Conservation (phyloP, 352 stramenopile genomes). For the Salisapilia sapeloensis region DNA sequence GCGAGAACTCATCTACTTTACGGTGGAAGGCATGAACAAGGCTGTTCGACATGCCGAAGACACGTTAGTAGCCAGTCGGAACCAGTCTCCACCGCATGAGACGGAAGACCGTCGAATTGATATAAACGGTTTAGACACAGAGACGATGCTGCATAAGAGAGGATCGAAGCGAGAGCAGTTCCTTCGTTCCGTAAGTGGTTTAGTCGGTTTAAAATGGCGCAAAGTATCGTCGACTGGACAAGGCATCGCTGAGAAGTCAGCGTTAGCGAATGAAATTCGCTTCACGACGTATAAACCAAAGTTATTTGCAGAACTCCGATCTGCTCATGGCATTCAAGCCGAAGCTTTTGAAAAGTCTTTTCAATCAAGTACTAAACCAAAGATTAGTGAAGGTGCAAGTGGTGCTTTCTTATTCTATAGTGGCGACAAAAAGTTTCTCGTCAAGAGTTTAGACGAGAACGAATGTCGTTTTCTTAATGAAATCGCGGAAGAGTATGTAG, state of each 20-base stretch:
- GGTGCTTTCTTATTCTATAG: conserved; percentile 88
- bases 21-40: conserved; percentile 75
- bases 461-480: conserved; percentile 70
- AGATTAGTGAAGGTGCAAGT: conserved; percentile 80
- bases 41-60: conserved; percentile 55
- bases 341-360: conserved; percentile 60
- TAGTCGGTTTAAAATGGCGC: too few species aligned
- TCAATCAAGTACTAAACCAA: conserved; percentile 68
- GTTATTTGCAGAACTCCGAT: conserved; percentile 60
- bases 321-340: conserved; percentile 41
- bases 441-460: conserved; percentile 77
- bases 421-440: conserved; percentile 80
- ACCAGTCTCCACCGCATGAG: conserved; percentile 30
- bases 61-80: conserved; percentile 20
- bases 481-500: conserved; percentile 73
- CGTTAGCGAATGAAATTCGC: conserved; percentile 24
- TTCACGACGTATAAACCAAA: conserved; percentile 64
- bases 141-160: conserved; percentile 1
- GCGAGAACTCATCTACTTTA: conserved; percentile 81
- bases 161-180: conserved; percentile 1
- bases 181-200: too few species aligned
- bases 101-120: conserved; percentile 2
- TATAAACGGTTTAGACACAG: neutral
- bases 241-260: neutral
- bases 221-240: too few species aligned